Conservation (phyloP, 2,329 filamentous ascomycete genomes). For the Lasiodiplodia theobromae region DNA sequence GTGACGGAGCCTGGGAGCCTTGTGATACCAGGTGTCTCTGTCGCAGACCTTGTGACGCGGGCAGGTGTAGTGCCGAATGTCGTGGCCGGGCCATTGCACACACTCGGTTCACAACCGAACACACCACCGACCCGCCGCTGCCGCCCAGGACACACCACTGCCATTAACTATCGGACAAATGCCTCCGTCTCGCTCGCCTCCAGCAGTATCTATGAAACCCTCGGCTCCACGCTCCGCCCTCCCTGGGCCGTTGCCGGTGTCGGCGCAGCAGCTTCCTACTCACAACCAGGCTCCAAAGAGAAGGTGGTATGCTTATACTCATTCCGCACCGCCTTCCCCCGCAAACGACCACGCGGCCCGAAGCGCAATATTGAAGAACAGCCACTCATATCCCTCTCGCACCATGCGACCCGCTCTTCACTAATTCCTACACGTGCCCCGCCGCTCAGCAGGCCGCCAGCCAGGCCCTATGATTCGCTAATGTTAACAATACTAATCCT, state of each 20-base stretch:
- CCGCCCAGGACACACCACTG: background rate
- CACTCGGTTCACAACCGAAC: background rate
- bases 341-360: constrained; percentile 25
- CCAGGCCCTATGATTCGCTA: background rate
- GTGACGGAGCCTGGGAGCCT: constrained; percentile 7
- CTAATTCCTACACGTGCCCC: constrained; percentile 13
- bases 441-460: constrained; percentile 1
- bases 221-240: background rate
- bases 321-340: constrained; percentile 1
- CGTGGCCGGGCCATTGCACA: background rate
- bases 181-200: background rate
- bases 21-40: constrained; percentile 17
- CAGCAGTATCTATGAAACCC: background rate
- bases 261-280: background rate
- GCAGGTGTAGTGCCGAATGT: background rate
- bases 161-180: background rate
- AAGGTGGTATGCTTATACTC: constrained; percentile 22
- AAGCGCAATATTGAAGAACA: constrained; percentile 16
- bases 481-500: background rate
- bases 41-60: constrained; percentile 3
- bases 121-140: background rate
- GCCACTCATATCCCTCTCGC: constrained; percentile 18
- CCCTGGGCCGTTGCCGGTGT: background rate
- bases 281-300: constrained; percentile 16
- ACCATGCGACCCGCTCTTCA: constrained; percentile 3